These are phyloP conservation scores for Ascochyta koolunga DNA, from an alignment of 2,329 filamentous ascomycete species.

Conservation along the genomic window DNA sequence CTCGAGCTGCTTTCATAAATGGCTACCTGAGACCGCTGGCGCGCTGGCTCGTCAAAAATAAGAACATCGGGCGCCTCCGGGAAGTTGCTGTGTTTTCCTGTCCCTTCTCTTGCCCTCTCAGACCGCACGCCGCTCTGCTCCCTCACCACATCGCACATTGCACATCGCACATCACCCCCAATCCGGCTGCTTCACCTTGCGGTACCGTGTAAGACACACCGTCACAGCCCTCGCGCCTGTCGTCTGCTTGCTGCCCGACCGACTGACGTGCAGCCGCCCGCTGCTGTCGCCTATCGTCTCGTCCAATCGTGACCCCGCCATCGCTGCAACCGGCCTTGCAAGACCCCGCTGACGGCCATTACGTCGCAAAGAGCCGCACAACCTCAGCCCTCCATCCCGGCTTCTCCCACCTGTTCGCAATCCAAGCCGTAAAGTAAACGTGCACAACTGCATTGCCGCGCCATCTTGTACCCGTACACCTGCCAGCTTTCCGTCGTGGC, in stretches of 20 bases:
- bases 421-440: conserved; percentile 2
- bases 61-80: conserved; percentile 36
- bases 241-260: conserved; percentile 39
- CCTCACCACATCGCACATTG: neutral
- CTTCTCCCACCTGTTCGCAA: neutral
- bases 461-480: conserved; percentile 30
- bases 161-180: conserved; percentile 3
- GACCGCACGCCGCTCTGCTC: conserved; percentile 19
- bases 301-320: conserved; percentile 36
- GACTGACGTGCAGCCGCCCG: conserved; percentile 41
- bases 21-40: conserved; percentile 30
- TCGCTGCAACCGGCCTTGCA: conserved; percentile 27
- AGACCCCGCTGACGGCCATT: conserved; percentile 27
- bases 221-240: conserved; percentile 20
- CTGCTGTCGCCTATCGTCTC: conserved; percentile 24
- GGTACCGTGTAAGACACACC: conserved; percentile 24
- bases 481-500: conserved; percentile 30
- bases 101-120: conserved; percentile 16
- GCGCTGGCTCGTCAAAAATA: conserved; percentile 23
- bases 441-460: conserved; percentile 23
- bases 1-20: conserved; percentile 29
- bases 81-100: conserved; percentile 15
- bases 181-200: conserved; percentile 17
- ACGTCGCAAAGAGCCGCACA: conserved; percentile 40
- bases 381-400: conserved; percentile 17